Conservation (phyloP, 23 red algal species). For the Gracilariopsis chorda region DNA sequence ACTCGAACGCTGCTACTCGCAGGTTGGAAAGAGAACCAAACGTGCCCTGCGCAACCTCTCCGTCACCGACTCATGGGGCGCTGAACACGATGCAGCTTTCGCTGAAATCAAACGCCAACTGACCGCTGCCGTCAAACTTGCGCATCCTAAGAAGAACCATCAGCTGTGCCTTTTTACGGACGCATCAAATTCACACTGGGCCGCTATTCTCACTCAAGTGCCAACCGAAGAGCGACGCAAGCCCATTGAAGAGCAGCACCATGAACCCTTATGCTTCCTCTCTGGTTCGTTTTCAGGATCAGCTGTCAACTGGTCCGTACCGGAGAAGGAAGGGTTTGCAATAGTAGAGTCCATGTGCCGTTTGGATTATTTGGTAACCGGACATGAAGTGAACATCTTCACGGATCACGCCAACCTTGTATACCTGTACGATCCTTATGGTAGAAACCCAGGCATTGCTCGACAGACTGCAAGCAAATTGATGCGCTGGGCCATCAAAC, state of each 20-base stretch:
- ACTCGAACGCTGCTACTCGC: neutral
- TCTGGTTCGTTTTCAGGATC: neutral
- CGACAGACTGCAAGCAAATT: neutral
- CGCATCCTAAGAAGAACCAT: constrained; percentile 5
- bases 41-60: neutral
- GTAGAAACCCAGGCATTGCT: no score
- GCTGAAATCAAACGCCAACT: neutral
- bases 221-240: neutral
- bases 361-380: constrained; percentile 5
- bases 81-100: neutral
- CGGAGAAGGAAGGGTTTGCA: constrained; percentile 7
- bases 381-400: constrained; percentile 16
- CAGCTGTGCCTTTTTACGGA: constrained; percentile 18
- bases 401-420: constrained; percentile 23
- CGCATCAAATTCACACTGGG: constrained; percentile 22
- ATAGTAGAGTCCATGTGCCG: constrained; percentile 1
- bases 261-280: constrained; percentile 4
- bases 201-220: constrained; percentile 18
- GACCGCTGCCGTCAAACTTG: neutral
- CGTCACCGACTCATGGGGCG: neutral
- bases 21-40: neutral
- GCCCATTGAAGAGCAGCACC: neutral
- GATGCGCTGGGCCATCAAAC: constrained; percentile 26
- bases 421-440: constrained; percentile 36
- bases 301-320: constrained; percentile 7